Percentiles rank a stretch among this genome's conserved stretches.
Evolutionary conservation across 495 filamentous ascomycete species (phyloP).

Genomic region (Articulospora tetracladia): DNA sequence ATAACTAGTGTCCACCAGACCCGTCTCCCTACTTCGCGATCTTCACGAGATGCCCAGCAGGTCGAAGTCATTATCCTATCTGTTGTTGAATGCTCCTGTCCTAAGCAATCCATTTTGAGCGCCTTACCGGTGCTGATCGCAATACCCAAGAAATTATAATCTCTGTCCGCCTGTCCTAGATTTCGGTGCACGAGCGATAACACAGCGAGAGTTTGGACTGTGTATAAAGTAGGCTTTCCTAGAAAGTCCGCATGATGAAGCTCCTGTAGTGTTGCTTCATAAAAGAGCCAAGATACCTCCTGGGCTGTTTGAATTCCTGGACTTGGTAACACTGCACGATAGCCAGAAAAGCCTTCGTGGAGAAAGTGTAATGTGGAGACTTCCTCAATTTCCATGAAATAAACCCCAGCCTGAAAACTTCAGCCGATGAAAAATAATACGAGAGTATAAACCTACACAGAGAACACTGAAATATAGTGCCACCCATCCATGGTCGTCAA

Average conservation of each 20-base stretch:
- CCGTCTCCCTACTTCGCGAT: background rate
- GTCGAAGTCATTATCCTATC: background rate
- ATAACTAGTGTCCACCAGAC: slow-evolving; percentile 6
- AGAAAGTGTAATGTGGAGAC: background rate
- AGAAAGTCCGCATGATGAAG: background rate
- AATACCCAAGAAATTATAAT: background rate
- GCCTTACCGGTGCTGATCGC: background rate
- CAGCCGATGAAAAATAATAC: background rate
- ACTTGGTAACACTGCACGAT: background rate
- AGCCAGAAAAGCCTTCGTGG: background rate
- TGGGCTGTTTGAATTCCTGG: background rate
- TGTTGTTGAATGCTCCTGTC: background rate
- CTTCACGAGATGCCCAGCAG: background rate
- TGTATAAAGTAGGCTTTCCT: background rate
- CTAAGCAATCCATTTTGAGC: background rate
- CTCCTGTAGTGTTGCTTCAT: slow-evolving; percentile 7
- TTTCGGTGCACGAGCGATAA: background rate
- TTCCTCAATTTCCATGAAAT: background rate
- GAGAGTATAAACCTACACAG: background rate
- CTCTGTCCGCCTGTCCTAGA: background rate
- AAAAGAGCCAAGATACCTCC: slow-evolving; percentile 11
- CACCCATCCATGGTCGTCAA: background rate
- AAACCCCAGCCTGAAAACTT: background rate
- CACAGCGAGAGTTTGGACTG: background rate
- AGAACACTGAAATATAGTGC: background rate